phyloP scores from a whole-genome alignment of 1,139 yeast genomes.

The Debaryomyces subglobosus region DNA sequence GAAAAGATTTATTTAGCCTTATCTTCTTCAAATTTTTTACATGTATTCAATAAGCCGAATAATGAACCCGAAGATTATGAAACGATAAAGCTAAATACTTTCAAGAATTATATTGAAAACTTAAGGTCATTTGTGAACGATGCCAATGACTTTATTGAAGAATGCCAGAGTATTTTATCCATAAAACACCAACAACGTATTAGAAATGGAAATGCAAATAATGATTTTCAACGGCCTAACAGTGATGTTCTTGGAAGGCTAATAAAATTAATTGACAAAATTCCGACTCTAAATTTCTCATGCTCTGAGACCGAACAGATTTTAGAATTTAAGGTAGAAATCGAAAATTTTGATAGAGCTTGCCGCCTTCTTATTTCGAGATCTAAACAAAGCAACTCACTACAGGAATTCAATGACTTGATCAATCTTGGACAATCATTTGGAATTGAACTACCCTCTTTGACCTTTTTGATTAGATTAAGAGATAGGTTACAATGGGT shows the following conservation, averaged over 20 bases:
- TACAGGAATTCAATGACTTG: conserved; percentile 48
- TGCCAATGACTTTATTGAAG: conserved; percentile 56
- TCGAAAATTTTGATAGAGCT: conserved; percentile 55
- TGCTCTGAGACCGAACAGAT: conserved; percentile 65
- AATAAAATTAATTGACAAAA: conserved; percentile 43
- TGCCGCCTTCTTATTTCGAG: conserved; percentile 42
- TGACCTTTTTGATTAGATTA: conserved; percentile 50
- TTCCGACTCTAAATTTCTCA: conserved; percentile 53
- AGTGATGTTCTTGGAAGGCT: conserved; percentile 25
- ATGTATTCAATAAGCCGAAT: conserved; percentile 6
- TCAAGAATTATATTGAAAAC: conserved; percentile 31
- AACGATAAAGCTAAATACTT: conserved; percentile 19
- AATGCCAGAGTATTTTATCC: conserved; percentile 56
- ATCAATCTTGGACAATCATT: conserved; percentile 59
- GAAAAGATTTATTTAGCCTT: conserved; percentile 50
- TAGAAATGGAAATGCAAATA: conserved; percentile 26
- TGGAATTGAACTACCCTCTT: conserved; percentile 58
- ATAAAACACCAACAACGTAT: conserved; percentile 56
- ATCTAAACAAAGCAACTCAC: conserved; percentile 23
- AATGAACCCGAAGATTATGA: conserved; percentile 17
- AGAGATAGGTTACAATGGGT: conserved; percentile 56
- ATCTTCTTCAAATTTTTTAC: conserved; percentile 21
- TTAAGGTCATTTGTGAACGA: conserved; percentile 46
- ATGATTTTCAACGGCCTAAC: conserved; percentile 19
- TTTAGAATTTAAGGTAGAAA: conserved; percentile 54